phyloP scores from a whole-genome alignment of 1,284 basidiomycete genomes.

The Schizophyllum amplum region DNA sequence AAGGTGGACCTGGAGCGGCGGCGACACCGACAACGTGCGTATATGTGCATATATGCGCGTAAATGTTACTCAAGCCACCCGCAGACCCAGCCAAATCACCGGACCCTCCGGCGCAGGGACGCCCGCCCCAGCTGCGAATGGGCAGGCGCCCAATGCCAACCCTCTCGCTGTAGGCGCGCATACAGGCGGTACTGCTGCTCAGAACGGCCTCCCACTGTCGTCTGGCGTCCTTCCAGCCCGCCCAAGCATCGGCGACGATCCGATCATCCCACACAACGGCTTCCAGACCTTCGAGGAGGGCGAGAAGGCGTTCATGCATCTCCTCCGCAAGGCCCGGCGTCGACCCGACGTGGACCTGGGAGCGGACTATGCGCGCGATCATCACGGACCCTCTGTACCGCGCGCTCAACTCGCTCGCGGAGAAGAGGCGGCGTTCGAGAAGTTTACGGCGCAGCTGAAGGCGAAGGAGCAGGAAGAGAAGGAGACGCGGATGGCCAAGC shows the following conservation, averaged over 20 bases:
- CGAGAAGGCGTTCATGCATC: slow-evolving; percentile 87
- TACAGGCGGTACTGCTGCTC: slow-evolving; percentile 27
- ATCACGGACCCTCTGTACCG: slow-evolving; percentile 98
- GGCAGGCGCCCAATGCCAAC: slow-evolving; percentile 8
- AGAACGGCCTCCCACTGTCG: slow-evolving; percentile 38
- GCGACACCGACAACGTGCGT: slow-evolving; percentile 21
- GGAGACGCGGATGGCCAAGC: slow-evolving; percentile 71
- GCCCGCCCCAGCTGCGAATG: slow-evolving; percentile 35
- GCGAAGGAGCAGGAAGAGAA: slow-evolving; percentile 72
- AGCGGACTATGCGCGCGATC: slow-evolving; percentile 94
- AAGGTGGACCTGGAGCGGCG: slow-evolving; percentile 38
- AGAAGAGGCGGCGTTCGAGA: slow-evolving; percentile 91
- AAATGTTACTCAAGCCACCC: slow-evolving; percentile 25
- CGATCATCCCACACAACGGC: slow-evolving; percentile 80
- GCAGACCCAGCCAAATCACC: slow-evolving; percentile 32
- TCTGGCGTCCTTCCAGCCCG: slow-evolving; percentile 59
- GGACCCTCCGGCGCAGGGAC: slow-evolving; percentile 20
- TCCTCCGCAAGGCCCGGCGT: slow-evolving; percentile 87
- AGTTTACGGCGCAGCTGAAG: slow-evolving; percentile 71
- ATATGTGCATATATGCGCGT: neutral
- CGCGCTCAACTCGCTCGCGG: slow-evolving; percentile 85
- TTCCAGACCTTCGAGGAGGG: slow-evolving; percentile 84
- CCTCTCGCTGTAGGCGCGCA: slow-evolving; percentile 35
- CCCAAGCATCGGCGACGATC: slow-evolving; percentile 78
- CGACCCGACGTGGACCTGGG: slow-evolving; percentile 94